These are phyloP conservation scores for Mentha longifolia DNA, from an alignment of 257 asterid species.

Conservation along the genomic window DNA sequence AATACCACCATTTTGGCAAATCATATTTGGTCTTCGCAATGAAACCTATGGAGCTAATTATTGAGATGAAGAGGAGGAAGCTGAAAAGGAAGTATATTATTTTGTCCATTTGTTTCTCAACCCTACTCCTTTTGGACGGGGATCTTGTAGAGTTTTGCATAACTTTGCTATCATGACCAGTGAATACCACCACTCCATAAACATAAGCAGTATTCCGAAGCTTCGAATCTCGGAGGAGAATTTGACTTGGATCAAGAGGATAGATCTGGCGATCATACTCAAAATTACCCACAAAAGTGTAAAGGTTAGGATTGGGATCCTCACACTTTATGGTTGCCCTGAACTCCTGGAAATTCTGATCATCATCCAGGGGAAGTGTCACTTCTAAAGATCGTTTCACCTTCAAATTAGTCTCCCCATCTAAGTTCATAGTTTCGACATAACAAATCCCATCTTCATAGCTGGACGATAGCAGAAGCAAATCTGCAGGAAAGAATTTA, in stretches of 20 bases:
- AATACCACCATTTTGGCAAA: slow-evolving; percentile 91
- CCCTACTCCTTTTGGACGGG: slow-evolving; percentile 91
- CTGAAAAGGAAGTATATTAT: slow-evolving; percentile 92
- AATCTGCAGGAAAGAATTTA: slow-evolving; percentile 91
- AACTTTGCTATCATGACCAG: slow-evolving; percentile 94
- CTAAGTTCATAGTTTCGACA: slow-evolving; percentile 98
- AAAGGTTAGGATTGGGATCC: slow-evolving; percentile 95
- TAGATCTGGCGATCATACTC: slow-evolving; percentile 78
- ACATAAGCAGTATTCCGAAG: slow-evolving; percentile 82
- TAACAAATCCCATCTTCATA: slow-evolving; percentile 97
- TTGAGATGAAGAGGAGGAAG: slow-evolving; percentile 78
- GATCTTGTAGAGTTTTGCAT: slow-evolving; percentile 94
- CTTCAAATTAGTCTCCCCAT: slow-evolving; percentile 98
- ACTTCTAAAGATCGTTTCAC: slow-evolving; percentile 86
- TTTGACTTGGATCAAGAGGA: slow-evolving; percentile 94
- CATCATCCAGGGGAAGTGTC: slow-evolving; percentile 75
- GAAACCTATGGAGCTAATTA: slow-evolving; percentile 88
- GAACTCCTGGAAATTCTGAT: slow-evolving; percentile 69
- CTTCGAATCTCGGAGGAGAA: slow-evolving; percentile 95
- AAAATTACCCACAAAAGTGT: slow-evolving; percentile 87
- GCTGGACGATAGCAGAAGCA: slow-evolving; percentile 90
- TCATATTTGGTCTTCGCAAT: slow-evolving; percentile 70
- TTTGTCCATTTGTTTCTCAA: slow-evolving; percentile 94
- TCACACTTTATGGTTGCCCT: slow-evolving; percentile 78
- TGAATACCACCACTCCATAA: slow-evolving; percentile 91